phyloP scores from a whole-genome alignment of 345 rosid genomes.

The Hypericum perforatum region DNA sequence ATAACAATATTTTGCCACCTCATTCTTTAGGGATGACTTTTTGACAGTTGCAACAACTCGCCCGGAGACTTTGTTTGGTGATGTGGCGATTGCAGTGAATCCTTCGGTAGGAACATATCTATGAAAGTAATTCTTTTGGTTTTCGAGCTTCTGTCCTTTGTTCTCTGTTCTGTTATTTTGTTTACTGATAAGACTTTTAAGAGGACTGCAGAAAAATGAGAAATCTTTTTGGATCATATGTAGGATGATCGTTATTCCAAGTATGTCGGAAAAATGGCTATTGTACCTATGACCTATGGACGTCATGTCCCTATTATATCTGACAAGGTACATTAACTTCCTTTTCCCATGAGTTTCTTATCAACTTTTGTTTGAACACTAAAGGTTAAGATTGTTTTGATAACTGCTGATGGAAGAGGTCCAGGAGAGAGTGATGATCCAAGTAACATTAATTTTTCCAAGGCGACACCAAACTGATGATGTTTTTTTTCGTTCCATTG shows the following conservation, averaged over 20 bases:
- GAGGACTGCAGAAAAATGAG: not conserved
- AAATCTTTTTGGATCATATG: constrained; percentile 8
- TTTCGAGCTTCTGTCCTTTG: not conserved
- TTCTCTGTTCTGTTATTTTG: constrained; percentile 2
- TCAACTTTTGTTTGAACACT: not conserved
- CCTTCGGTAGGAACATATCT: constrained; percentile 47
- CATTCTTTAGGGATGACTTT: constrained; percentile 54
- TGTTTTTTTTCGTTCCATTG: too few species aligned
- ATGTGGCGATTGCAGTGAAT: constrained; percentile 90
- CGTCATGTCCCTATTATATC: constrained; percentile 89
- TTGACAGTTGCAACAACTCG: constrained; percentile 91
- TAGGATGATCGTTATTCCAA: constrained; percentile 88
- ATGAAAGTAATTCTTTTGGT: not conserved
- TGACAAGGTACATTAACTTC: constrained; percentile 47
- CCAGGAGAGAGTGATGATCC: too few species aligned
- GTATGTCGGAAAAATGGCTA: constrained; percentile 77
- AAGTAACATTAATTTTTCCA: too few species aligned
- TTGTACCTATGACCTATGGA: constrained; percentile 98
- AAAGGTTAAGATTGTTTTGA: not conserved
- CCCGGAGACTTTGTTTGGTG: constrained; percentile 96
- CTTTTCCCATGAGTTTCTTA: not conserved
- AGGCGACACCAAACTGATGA: too few species aligned
- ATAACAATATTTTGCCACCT: constrained; percentile 4
- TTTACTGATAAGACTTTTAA: not conserved
- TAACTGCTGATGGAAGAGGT: too few species aligned